Percentiles rank a stretch among this genome's conserved stretches.
phyloP scores from a whole-genome alignment of 1,139 yeast genomes.

The Hyphopichia pseudoburtonii region DNA sequence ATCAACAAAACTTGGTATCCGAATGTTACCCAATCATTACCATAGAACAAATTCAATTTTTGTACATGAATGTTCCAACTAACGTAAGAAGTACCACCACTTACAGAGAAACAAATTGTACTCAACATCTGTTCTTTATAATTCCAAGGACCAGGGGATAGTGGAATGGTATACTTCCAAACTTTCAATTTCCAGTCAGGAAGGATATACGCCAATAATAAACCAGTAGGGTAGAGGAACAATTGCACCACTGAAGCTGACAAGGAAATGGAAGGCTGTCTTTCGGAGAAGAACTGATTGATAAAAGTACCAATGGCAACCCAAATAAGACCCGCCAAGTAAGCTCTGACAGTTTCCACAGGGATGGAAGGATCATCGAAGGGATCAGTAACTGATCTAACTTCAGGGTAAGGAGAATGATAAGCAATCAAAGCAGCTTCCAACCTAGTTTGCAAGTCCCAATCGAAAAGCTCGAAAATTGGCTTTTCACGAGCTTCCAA shows the following conservation, averaged over 20 bases:
- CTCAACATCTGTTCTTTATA: slow-evolving; percentile 30
- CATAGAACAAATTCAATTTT: slow-evolving; percentile 19
- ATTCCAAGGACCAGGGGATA: slow-evolving; percentile 32
- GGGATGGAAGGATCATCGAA: slow-evolving; percentile 49
- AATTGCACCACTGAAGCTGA: slow-evolving; percentile 21
- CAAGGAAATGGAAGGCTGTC: slow-evolving; percentile 12
- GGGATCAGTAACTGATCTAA: slow-evolving; percentile 56
- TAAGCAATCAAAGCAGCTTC: slow-evolving; percentile 49
- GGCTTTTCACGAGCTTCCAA: too few relatives aligned
- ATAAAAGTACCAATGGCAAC: slow-evolving; percentile 22
- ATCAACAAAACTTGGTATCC: slow-evolving; percentile 54
- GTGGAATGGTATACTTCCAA: slow-evolving; percentile 12
- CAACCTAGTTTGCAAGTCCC: slow-evolving; percentile 31
- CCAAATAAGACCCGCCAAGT: slow-evolving; percentile 53
- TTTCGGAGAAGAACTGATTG: slow-evolving; percentile 11
- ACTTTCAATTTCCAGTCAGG: slow-evolving; percentile 19
- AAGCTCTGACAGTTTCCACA: slow-evolving; percentile 57
- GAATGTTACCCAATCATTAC: slow-evolving; percentile 38
- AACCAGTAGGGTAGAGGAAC: slow-evolving; percentile 25
- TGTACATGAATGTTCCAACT: slow-evolving; percentile 20
- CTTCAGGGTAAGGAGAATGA: slow-evolving; percentile 65
- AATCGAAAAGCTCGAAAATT: too few relatives aligned
- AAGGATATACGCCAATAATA: slow-evolving; percentile 16
- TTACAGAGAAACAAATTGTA: slow-evolving; percentile 21
- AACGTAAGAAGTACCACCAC: slow-evolving; percentile 20